phyloP scores from a whole-genome alignment of 805 yeast genomes.

The Ogataea pignaliae region DNA sequence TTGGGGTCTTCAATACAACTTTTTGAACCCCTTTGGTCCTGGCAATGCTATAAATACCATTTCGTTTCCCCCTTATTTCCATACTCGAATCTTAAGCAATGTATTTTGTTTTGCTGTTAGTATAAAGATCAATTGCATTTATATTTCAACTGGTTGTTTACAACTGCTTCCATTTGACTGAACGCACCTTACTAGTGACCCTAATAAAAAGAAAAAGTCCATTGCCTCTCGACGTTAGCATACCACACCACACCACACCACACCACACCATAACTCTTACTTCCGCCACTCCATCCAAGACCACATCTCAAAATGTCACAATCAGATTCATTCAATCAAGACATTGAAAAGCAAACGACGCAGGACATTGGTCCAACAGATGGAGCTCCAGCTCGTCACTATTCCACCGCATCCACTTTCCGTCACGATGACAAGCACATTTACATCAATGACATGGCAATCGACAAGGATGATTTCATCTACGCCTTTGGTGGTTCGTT shows the following conservation, averaged over 20 bases:
- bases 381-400: constrained; percentile 1
- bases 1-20: no score
- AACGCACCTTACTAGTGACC: no score
- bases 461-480: constrained; percentile 51
- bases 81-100: no score
- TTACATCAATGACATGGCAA: constrained; percentile 37
- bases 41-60: no score
- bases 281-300: not conserved
- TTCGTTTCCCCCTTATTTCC: no score
- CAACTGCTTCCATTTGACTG: not conserved
- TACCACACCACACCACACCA: no score
- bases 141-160: not conserved
- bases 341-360: constrained; percentile 24
- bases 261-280: no score
- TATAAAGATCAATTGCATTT: no score
- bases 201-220: no score
- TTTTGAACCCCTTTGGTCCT: no score
- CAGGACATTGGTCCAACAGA: constrained; percentile 4
- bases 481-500: constrained; percentile 61
- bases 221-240: no score
- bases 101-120: no score
- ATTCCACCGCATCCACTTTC: constrained; percentile 21
- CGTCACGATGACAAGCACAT: constrained; percentile 40
- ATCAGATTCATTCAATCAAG: constrained; percentile 22
- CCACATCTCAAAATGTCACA: constrained; percentile 13